Evolutionary conservation across 1,139 yeast genomes (phyloP).

Genomic region (Diutina catenulata): DNA sequence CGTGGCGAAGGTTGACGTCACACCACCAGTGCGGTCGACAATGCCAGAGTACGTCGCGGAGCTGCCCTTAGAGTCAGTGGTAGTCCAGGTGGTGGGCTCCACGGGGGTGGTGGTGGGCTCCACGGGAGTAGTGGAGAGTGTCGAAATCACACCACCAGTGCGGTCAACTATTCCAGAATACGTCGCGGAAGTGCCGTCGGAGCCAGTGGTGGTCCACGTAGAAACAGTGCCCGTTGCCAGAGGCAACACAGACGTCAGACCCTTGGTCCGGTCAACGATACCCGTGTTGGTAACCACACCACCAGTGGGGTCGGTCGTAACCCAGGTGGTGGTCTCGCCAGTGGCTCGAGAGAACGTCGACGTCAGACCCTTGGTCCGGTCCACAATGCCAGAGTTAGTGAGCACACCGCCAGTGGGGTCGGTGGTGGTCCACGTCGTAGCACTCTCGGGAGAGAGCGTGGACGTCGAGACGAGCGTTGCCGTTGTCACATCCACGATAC

Average conservation of each 20-base stretch:
- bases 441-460: not conserved
- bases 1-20: too few relatives aligned
- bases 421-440: constrained; percentile 2
- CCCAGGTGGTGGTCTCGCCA: not conserved
- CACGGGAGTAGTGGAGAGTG: not conserved
- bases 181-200: not conserved
- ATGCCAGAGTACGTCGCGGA: not conserved
- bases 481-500: not conserved
- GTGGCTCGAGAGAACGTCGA: not conserved
- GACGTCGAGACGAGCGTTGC: not conserved
- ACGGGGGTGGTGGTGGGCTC: not conserved
- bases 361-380: not conserved
- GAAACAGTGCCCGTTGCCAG: too few relatives aligned
- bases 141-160: not conserved
- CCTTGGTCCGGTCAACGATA: not conserved
- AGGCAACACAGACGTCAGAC: not conserved
- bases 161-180: not conserved
- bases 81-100: not conserved
- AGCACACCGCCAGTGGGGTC: not conserved
- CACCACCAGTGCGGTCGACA: constrained; percentile 1
- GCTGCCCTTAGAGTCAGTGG: not conserved
- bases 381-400: constrained; percentile 3
- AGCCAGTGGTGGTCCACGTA: not conserved
- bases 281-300: not conserved
- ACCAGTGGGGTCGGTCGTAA: not conserved